Conservation (phyloP, 306 rosid genomes). For the Prunus fruticosa region DNA sequence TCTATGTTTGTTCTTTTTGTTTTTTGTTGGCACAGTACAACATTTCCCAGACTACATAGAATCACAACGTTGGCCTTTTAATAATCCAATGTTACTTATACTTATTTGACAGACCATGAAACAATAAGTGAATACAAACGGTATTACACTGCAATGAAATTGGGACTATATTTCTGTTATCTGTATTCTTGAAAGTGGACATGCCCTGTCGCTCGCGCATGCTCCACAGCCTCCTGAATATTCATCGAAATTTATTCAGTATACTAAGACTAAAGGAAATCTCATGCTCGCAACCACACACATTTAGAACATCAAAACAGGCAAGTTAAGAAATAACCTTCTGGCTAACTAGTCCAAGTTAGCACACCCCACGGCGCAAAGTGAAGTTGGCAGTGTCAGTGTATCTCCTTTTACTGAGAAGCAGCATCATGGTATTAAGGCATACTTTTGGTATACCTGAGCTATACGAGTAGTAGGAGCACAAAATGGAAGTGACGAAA, state of each 20-base stretch:
- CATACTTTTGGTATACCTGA: not conserved
- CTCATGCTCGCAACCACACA: not conserved
- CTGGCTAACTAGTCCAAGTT: slow-evolving; percentile 81
- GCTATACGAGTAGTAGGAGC: not conserved
- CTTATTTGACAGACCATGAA: not conserved
- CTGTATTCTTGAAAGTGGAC: slow-evolving; percentile 91
- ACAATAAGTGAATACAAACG: slow-evolving; percentile 10
- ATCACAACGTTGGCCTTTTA: not conserved
- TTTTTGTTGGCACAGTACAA: not conserved
- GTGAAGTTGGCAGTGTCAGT: slow-evolving; percentile 95
- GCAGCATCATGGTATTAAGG: slow-evolving; percentile 1
- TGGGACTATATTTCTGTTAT: slow-evolving; percentile 30
- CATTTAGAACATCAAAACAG: not conserved
- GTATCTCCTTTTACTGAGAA: slow-evolving; percentile 70
- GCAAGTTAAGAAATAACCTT: slow-evolving; percentile 48
- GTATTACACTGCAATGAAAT: slow-evolving; percentile 22
- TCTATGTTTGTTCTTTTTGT: not conserved
- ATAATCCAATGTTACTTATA: not conserved
- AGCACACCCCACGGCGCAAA: slow-evolving; percentile 91
- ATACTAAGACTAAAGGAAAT: not conserved
- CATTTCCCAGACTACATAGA: not conserved
- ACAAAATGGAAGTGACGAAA: not conserved
- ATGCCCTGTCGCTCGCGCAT: slow-evolving; percentile 87
- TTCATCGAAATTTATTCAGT: not conserved
- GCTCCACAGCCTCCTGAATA: slow-evolving; percentile 87